Base-by-base conservation (phyloP, 164 flowering plant species). In the Cinnamomum micranthum region DNA sequence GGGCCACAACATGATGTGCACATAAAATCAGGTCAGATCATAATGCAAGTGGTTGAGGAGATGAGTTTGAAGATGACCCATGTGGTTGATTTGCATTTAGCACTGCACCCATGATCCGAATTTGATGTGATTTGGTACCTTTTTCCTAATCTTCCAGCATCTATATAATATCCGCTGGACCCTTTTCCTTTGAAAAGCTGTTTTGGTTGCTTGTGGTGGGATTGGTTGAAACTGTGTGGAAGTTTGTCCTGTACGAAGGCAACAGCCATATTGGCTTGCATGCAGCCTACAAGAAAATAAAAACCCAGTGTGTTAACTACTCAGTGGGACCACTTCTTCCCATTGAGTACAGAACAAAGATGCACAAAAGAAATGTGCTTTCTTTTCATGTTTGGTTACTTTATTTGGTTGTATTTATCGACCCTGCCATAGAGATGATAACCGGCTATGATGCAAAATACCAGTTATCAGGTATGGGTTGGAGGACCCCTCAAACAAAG, bases 91-190 rank as follows among this genome's bases (percentile, higher is more conserved):
- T 71, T 35, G 62, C 51, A 15, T 6, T 52, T 25, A 17, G 20
- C 59, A 25, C 24, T 51, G 20, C 41, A 22, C 23, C 33, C 73
- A 71, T 71, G 73, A 71, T 71, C 73, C 17, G 31, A 71, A 35
- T 52, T 55, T 71, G 73, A 71, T 47, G 20, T 71, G 62, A 71
- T 51, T 55, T 71, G 63, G 27, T 14, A 24, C 58, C 24, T 25
- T 24, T 50, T 41, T 25, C 14, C 22, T 23, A n/a, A 17, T 24
- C 4, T 17, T 51, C 31, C 51, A n/a, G 23, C 23, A 13, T 55
- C n/a, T 15, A 11, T 47, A n/a, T 71, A n/a, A 28, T 33, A 19
- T 19, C 50, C 31, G 17, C 6, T 33, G 50, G 47, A 19, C 50
- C 41, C 35, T 67, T 67, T 35, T 22, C 12, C 41, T 28, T 41